Evolutionary conservation across 2,329 filamentous ascomycete species (phyloP), one percentile per base, ranked within the genome.

Genomic region (Lasiodiplodia theobromae): DNA sequence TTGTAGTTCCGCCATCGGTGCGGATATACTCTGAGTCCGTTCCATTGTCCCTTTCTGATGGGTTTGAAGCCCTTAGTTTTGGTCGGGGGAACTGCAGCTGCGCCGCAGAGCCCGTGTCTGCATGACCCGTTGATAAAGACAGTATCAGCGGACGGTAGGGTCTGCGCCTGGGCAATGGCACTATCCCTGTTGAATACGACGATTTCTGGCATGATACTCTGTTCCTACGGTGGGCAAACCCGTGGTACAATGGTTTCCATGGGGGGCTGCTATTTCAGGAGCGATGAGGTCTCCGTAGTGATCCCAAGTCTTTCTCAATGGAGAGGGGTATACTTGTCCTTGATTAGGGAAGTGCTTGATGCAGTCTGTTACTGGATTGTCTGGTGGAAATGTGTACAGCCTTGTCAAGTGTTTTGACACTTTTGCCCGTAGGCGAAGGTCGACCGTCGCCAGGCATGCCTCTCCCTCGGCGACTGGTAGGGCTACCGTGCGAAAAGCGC

Each of bases 201-300:
- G 52, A 54, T 54, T 31, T 54, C 28, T 54, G 52, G 52, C 25
- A 12, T 14, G 52, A 54, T 54, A 54, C 28, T 25, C 23, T 11
- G 12, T 25, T 54, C 52, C 52, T 25, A 54, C 14, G 52, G 25
- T n/a, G 52, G 52, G 18, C 28, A 25, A n/a, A 8, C 28, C 52
- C 52, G 28, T n/a, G 52, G 52, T 54, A 54, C 52, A 11, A 54
- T 54, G 28, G 56, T 58, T n/a, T 58, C 56, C 38, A 58, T 58
- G 18, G 34, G 56, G 56, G 34, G 23, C 34, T 38, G 56, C 23
- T n/a, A 18, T 38, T 58, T 38, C 37, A 21, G 56, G 56, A 23
- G 56, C 16, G 21, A 58, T 58, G 12, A 58, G 18, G 34, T 14
- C 23, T 40, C 56, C 25, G 37, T 58, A 58, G 12, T 14, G 34